Evolutionary conservation across 306 rosid genomes (phyloP), one percentile per base, ranked within the genome.

Genomic region (Malus asiatica): DNA sequence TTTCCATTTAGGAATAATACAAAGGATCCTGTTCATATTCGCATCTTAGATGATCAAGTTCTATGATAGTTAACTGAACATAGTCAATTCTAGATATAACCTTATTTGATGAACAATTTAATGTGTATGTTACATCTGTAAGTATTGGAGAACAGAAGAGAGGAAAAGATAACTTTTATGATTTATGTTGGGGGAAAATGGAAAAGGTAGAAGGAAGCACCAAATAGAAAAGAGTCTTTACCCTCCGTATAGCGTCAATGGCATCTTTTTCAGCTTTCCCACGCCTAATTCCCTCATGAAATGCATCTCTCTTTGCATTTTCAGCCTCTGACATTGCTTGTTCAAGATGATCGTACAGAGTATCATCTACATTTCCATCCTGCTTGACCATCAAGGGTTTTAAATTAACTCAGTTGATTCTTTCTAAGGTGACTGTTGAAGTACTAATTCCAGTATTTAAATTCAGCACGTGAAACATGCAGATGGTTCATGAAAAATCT

Each of bases 181-280:
- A 51, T 51, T 51, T 19, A 16, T 51, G 55, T 5, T 58, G 14
- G 27, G 29, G 62, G 62, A 2, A 57, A 40, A 30, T 12, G 48
- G 48, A 60, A 20, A 64, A 11, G 48, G 70, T 71, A 51, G 38
- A 63, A 38, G 4, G 52, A 64, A 66, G 2, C 71, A 27, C 76
- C 10, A 60, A 55, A 63, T 60, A 62, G 75, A 38, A 19, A 46
- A 73, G 0, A 67, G 22, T 40, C 12, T 45, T 77, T 90, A 95
- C 99, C 93, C 76, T 87, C 70, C 84, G 80, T 55, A 88, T 82
- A 69, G 91, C 85, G 45, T 87, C 85, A 72, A 90, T 63, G 73
- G 90, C 88, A 61, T 89, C 88, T 71, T 84, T 92, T 87, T 95
- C 93, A 60, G 93, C 91, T 82, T 84, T 90, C n/a, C 84, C 84